Evolutionary conservation across 2,329 filamentous ascomycete species (phyloP), one percentile per base, ranked within the genome.

Genomic region (Nakataea oryzae): DNA sequence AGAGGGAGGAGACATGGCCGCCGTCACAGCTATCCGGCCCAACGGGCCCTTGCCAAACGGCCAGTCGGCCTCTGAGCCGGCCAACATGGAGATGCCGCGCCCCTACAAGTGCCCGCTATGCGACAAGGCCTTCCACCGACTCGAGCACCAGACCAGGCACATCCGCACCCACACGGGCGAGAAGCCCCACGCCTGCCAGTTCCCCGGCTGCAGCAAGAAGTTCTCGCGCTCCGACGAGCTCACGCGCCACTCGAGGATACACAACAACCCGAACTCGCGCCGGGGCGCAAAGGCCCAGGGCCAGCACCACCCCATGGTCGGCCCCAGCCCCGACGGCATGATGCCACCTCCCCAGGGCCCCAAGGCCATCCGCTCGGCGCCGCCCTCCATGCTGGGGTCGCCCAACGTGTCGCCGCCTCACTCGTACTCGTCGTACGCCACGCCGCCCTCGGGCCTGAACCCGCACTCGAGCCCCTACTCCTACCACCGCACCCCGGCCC

Each of bases 81-180:
- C 65, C 8, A 63, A 65, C 59, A 78, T 75, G 66, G 93, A 97
- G 76, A 85, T 97, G 61, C 95, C 95, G 64, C 88, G 95, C 62
- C 93, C 93, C 0, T 99, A 99, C 86, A 97, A 97, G 81, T 99
- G 93, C 76, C 93, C 93, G 64, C 85, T 99, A 66, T 99, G 95
- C 80, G 93, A 97, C 71, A 96, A 97, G 83, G 93, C 95, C 64
- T 99, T 99, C 79, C 95, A 97, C 81, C 91, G 95, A 66, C 83
- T 99, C 55, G 93, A 97, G 80, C 93, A 97, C 75, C 93, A 97
- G 81, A 87, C 84, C 27, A 78, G 83, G 70, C 93, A 99, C 76
- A 97, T 97, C 72, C 87, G 93, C 70, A 97, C 95, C 8, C 93
- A 69, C 65, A 68, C 67, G 29, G 67, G 67, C 63, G 93, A 99